Percentiles rank a stretch among this genome's conserved stretches.
Evolutionary conservation across 106 monocot genomes (phyloP).

Genomic region (Agapanthus africanus): DNA sequence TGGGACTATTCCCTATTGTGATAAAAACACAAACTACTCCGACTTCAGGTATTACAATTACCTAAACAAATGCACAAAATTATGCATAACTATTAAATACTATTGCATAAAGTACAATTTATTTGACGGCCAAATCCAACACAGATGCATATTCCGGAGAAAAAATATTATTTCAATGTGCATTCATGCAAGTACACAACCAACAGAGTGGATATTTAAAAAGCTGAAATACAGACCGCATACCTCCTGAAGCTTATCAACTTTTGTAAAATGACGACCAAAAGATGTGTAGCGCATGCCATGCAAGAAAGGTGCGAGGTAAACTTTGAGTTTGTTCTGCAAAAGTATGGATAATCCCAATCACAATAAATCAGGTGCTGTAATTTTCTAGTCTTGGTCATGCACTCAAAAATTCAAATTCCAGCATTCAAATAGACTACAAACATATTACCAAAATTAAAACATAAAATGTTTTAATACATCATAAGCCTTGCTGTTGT

Average conservation of each 20-base stretch:
- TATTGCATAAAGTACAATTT: neutral
- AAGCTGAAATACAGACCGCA: neutral
- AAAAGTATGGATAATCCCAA: neutral
- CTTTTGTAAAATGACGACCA: slow-evolving; percentile 58
- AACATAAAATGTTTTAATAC: neutral
- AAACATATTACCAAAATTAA: neutral
- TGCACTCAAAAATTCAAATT: neutral
- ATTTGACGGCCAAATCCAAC: neutral
- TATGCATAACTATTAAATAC: neutral
- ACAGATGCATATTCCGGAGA: neutral
- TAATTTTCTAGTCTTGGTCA: neutral
- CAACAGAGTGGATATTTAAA: too few species aligned
- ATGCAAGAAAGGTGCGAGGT: slow-evolving; percentile 60
- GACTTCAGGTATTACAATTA: neutral
- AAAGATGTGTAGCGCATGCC: slow-evolving; percentile 53
- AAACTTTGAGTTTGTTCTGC: slow-evolving; percentile 52
- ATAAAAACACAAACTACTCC: neutral
- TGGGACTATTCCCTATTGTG: neutral
- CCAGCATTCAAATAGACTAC: neutral
- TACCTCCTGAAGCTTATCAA: slow-evolving; percentile 54
- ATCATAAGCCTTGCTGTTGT: neutral
- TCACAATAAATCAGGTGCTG: neutral
- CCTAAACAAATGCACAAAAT: neutral
- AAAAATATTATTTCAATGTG: neutral
- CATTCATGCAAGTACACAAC: neutral